phyloP scores from a whole-genome alignment of 345 rosid genomes.

The Microcos paniculata region DNA sequence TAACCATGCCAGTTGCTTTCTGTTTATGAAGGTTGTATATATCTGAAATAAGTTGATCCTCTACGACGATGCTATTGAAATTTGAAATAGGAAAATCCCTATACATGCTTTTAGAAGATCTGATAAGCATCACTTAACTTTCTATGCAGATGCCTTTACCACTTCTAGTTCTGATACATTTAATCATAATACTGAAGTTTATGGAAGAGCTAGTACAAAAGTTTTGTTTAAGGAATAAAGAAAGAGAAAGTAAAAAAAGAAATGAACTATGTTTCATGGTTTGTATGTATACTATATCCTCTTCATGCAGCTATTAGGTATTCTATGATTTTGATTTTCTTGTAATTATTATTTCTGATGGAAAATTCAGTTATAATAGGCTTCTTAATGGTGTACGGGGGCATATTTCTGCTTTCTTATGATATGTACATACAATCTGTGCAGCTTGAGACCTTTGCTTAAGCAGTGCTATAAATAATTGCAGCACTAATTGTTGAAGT shows the following conservation, averaged over 20 bases:
- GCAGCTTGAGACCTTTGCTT: background rate
- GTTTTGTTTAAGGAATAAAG: too few relatives aligned
- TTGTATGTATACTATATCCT: background rate
- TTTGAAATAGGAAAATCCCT: background rate
- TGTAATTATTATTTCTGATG: background rate
- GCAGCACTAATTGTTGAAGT: background rate
- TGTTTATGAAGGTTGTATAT: background rate
- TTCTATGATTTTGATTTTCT: background rate
- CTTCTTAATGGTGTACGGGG: background rate
- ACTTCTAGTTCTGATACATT: background rate
- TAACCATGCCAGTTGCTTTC: background rate
- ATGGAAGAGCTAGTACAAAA: too few relatives aligned
- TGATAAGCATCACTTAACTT: background rate
- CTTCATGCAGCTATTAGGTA: background rate
- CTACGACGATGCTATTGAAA: background rate
- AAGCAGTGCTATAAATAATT: background rate
- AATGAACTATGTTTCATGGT: too few relatives aligned
- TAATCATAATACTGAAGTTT: too few relatives aligned
- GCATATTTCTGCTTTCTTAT: background rate
- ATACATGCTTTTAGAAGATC: background rate
- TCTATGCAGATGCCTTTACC: background rate
- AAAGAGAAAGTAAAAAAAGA: too few relatives aligned
- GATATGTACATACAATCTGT: background rate
- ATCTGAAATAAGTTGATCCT: background rate
- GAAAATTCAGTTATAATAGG: background rate